Evolutionary conservation across 2,329 filamentous ascomycete genomes (phyloP).

Genomic region (Ophiostoma perfectum): DNA sequence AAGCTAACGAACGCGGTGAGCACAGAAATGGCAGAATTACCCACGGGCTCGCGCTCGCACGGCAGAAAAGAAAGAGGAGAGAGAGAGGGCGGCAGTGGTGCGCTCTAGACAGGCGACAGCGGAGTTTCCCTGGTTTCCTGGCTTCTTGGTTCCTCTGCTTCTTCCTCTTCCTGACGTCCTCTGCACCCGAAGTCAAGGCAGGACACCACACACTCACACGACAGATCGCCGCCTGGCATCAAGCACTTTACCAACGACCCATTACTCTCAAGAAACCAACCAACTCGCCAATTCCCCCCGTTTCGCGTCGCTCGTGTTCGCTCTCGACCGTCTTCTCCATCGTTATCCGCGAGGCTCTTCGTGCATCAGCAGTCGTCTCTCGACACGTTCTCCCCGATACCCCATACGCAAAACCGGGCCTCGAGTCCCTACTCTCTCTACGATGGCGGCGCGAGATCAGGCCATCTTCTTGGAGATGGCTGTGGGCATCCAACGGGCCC

Average conservation of each 20-base stretch:
- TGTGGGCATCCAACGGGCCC: slow-evolving; percentile 26
- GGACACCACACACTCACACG: neutral
- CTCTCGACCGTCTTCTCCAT: neutral
- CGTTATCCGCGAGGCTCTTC: neutral
- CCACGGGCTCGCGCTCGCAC: neutral
- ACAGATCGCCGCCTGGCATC: neutral
- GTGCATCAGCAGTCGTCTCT: neutral
- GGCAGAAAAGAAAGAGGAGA: slow-evolving; percentile 7
- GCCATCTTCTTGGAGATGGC: slow-evolving; percentile 27
- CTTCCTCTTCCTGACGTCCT: neutral
- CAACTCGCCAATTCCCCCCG: neutral
- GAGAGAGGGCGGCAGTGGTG: slow-evolving; percentile 4
- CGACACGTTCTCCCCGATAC: neutral
- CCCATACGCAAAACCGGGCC: neutral
- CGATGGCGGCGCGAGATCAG: slow-evolving; percentile 27
- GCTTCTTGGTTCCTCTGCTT: neutral
- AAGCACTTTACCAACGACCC: neutral
- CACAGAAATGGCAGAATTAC: slow-evolving; percentile 3
- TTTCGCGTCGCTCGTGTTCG: neutral
- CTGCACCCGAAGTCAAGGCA: neutral
- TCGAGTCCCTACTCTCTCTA: neutral
- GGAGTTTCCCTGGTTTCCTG: neutral
- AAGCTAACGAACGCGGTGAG: slow-evolving; percentile 6
- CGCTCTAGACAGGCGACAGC: slow-evolving; percentile 1
- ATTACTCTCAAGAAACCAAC: neutral